Conservation (phyloP, 2,329 filamentous ascomycete genomes). For the Fusarium concolor region DNA sequence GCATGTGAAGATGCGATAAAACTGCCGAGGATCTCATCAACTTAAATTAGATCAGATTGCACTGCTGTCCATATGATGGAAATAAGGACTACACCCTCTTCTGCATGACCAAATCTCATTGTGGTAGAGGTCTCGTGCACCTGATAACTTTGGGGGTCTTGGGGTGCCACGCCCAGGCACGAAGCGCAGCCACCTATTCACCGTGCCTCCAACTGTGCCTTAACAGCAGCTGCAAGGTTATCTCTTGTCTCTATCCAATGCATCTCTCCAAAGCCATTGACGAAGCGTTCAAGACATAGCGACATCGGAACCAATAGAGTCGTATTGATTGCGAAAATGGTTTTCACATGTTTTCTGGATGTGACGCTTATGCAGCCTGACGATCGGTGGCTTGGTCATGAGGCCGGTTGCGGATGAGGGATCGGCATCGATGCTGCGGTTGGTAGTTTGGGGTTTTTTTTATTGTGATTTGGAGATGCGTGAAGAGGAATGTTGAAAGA, state of each 20-base stretch:
- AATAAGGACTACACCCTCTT: neutral
- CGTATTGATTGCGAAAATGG: constrained; percentile 25
- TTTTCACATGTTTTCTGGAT: constrained; percentile 31
- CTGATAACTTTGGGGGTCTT: constrained; percentile 5
- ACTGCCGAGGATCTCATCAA: constrained; percentile 12
- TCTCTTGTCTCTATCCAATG: neutral
- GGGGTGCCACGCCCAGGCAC: constrained; percentile 34
- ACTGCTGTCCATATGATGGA: constrained; percentile 9
- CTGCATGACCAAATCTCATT: constrained; percentile 16
- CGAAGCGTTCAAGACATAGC: constrained; percentile 5
- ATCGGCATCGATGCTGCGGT: constrained; percentile 1
- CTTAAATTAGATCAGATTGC: constrained; percentile 2
- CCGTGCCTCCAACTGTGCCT: constrained; percentile 6
- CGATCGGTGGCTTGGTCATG: constrained; percentile 40
- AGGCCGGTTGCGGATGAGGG: constrained; percentile 5
- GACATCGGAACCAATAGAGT: constrained; percentile 20
- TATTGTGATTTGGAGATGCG: neutral
- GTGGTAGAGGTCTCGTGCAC: constrained; percentile 26
- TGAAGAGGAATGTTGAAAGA: neutral
- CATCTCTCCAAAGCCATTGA: neutral
- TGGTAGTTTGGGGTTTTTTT: neutral
- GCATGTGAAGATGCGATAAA: constrained; percentile 27
- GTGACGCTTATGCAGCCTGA: constrained; percentile 26
- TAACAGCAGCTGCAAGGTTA: constrained; percentile 20
- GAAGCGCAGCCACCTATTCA: constrained; percentile 10